Base-by-base conservation (phyloP, 2,329 filamentous ascomycete species). In the Furcasterigmium furcatum region DNA sequence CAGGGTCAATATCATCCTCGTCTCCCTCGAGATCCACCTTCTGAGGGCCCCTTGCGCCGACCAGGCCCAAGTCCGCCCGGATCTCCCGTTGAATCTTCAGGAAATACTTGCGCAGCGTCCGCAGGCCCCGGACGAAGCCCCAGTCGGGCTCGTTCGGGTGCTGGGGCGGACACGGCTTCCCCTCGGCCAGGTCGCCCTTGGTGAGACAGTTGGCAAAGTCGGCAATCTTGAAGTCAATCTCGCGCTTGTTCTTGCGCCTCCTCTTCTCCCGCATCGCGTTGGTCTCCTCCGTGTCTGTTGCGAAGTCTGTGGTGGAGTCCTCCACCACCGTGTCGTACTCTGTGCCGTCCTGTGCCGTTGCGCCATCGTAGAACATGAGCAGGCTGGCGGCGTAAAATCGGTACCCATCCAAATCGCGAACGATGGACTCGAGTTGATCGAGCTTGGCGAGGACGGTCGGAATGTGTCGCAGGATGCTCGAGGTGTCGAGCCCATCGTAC, bases 141-240 rank as follows among this genome's bases (percentile, higher is more conserved):
- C 84, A 80, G 55, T 99, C 94, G 7, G 95, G 84, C 49, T 89
- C 85, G 29, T 85, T 71, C 0, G 89, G 88, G 59, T 95, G 82
- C 48, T 82, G 78, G 5, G 94, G 94, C 13, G 94, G 94, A 56
- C 92, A 96, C 5, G 77, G 71, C 57, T 76, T 77, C 50, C 77
- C 74, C 43, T 70, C 67, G 48, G 81, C 74, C 10, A 83, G 67
- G 58, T 96, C 91, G 53, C 94, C 87, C 4, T 89, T 88, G 2
- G 91, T 97, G 29, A 97, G 85, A 59, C 92, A 96, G 63, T 99
- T 99, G 52, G 94, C 94, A 70, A 99, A 99, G 66, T 99, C 94
- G 46, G 96, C 92, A 64, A 99, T 95, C 67, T 96, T 96, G 69
- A 99, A 84, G 64, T 96, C 88, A 60, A 95, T 91, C 53, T 84